Conservation (phyloP, 75 land plant species). For the Larix kaempferi region DNA sequence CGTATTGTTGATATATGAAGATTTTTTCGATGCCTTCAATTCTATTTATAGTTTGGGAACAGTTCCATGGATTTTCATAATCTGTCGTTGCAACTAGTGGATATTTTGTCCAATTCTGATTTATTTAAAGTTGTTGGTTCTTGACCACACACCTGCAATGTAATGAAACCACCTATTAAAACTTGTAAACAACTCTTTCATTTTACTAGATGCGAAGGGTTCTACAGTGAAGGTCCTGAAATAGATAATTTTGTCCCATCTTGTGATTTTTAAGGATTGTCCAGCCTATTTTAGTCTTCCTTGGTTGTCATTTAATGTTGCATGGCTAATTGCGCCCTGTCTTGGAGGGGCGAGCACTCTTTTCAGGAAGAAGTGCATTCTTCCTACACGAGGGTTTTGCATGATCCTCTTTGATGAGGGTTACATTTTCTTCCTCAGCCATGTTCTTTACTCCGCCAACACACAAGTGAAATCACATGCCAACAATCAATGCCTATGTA, state of each 20-base stretch:
- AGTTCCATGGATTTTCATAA: neutral
- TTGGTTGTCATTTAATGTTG: no score
- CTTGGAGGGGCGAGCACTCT: no score
- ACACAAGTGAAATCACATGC: no score
- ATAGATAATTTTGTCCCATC: neutral
- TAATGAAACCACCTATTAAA: neutral
- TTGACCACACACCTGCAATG: neutral
- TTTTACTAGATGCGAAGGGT: neutral
- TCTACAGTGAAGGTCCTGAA: neutral
- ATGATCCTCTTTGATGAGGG: no score
- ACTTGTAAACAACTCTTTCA: neutral
- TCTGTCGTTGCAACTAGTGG: neutral
- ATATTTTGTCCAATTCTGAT: neutral
- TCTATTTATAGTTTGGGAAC: neutral
- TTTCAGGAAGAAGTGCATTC: no score
- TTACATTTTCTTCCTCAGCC: no score
- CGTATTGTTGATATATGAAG: neutral
- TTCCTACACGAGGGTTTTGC: no score
- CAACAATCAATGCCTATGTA: no score
- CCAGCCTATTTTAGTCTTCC: no score
- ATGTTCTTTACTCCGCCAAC: no score
- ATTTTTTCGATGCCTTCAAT: neutral
- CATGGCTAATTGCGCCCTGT: no score
- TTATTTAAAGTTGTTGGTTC: neutral
- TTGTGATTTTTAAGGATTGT: no score